Evolutionary conservation across 345 rosid species (phyloP).

Genomic region (Populus euphratica): DNA sequence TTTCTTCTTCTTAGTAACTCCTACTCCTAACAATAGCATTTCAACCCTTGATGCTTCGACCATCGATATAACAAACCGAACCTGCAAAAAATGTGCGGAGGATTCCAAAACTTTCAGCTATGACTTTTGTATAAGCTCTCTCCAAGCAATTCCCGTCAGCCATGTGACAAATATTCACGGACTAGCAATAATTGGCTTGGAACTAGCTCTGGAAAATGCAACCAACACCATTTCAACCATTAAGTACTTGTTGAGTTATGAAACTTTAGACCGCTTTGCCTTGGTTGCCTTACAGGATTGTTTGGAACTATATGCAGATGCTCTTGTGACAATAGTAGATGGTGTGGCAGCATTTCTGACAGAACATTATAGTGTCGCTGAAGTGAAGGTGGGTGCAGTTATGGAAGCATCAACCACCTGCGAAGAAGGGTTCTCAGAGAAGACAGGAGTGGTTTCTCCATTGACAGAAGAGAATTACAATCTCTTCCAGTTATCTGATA

Average conservation of each 20-base stretch:
- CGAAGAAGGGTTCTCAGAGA: slow-evolving; percentile 50
- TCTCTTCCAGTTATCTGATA: slow-evolving; percentile 47
- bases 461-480: slow-evolving; percentile 40
- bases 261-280: slow-evolving; percentile 25
- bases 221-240: slow-evolving; percentile 42
- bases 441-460: slow-evolving; percentile 41
- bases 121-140: slow-evolving; percentile 40
- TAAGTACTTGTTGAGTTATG: slow-evolving; percentile 25
- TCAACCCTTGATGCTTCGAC: background rate
- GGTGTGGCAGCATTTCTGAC: slow-evolving; percentile 40
- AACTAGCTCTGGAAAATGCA: slow-evolving; percentile 54
- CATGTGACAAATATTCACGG: slow-evolving; percentile 46
- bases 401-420: slow-evolving; percentile 49
- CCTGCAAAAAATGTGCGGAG: slow-evolving; percentile 43
- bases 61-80: slow-evolving; percentile 31
- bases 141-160: slow-evolving; percentile 42
- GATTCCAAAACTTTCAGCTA: slow-evolving; percentile 35
- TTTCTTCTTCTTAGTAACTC: slow-evolving; percentile 11
- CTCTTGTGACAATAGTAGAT: slow-evolving; percentile 35
- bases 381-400: slow-evolving; percentile 42
- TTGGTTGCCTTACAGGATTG: slow-evolving; percentile 46
- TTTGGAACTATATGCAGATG: slow-evolving; percentile 39
- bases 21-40: background rate
- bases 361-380: slow-evolving; percentile 31
- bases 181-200: slow-evolving; percentile 48